A percentile compares a stretch with the other conserved stretches of the same genome.
Conservation (phyloP, 805 yeast genomes). For the Cyberlindnera veronae region DNA sequence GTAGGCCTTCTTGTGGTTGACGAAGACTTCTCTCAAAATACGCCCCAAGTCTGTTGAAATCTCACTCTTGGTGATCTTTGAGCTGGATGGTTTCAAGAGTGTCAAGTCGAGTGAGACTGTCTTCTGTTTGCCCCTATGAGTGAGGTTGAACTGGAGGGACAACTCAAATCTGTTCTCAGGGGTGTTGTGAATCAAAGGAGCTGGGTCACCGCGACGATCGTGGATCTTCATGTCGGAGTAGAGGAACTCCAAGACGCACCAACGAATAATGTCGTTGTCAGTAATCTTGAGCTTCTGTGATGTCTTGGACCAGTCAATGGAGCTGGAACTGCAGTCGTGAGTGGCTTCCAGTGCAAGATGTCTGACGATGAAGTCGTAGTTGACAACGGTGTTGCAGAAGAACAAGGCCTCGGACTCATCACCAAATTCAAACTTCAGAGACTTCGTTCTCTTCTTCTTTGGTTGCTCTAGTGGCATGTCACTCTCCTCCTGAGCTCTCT, state of each 20-base stretch:
- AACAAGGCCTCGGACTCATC: constrained; percentile 5
- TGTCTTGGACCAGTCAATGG: constrained; percentile 2
- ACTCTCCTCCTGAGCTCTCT: neutral
- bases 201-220: constrained; percentile 12
- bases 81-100: constrained; percentile 15
- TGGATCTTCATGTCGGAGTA: constrained; percentile 14
- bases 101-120: constrained; percentile 5
- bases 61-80: constrained; percentile 8
- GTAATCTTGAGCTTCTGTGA: constrained; percentile 6
- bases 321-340: neutral
- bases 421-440: neutral
- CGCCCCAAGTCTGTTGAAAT: constrained; percentile 11
- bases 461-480: neutral
- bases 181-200: constrained; percentile 9
- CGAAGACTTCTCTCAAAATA: constrained; percentile 15
- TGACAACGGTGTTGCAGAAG: constrained; percentile 7
- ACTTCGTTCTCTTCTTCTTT: neutral
- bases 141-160: constrained; percentile 6
- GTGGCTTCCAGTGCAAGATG: constrained; percentile 12
- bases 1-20: constrained; percentile 3
- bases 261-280: constrained; percentile 13
- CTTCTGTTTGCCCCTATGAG: neutral
- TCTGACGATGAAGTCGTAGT: constrained; percentile 15
- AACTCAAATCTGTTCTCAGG: constrained; percentile 14
- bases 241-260: constrained; percentile 19